Percentiles rank a stretch among this genome's conserved stretches.
Evolutionary conservation across 495 filamentous ascomycete genomes (phyloP).

Genomic region (Hyaloscypha variabilis): DNA sequence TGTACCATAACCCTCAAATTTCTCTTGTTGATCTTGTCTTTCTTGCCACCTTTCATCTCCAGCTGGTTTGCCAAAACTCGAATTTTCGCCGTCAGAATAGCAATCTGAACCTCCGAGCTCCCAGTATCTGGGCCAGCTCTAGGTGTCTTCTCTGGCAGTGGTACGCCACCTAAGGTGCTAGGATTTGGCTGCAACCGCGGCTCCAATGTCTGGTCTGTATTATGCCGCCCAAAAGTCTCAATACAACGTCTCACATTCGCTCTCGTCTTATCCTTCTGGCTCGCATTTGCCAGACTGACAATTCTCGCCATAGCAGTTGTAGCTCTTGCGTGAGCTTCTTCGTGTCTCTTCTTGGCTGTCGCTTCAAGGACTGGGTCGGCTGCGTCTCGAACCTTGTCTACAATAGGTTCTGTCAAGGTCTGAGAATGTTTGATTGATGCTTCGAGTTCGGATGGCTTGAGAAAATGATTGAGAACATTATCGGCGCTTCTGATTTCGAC

Average conservation of each 20-base stretch:
- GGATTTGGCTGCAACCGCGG: conserved; percentile 44
- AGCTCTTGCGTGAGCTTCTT: conserved; percentile 53
- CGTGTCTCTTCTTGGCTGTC: conserved; percentile 38
- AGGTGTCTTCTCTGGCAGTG: conserved; percentile 53
- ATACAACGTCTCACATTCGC: conserved; percentile 84
- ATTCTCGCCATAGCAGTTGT: conserved; percentile 75
- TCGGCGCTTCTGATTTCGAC: conserved; percentile 35
- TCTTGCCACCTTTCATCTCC: conserved; percentile 53
- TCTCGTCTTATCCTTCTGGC: conserved; percentile 71
- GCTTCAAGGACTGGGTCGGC: conserved; percentile 51
- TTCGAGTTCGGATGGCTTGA: conserved; percentile 66
- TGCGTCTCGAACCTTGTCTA: conserved; percentile 36
- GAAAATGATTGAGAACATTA: conserved; percentile 68
- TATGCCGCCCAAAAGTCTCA: conserved; percentile 85
- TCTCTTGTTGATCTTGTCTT: conserved; percentile 92
- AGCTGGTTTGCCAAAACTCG: conserved; percentile 69
- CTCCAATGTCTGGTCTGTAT: conserved; percentile 72
- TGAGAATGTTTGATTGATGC: conserved; percentile 64
- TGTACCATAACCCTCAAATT: conserved; percentile 86
- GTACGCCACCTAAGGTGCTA: conserved; percentile 23
- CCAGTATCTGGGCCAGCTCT: conserved; percentile 90
- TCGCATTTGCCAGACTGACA: conserved; percentile 71
- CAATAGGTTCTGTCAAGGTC: conserved; percentile 59
- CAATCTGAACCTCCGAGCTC: conserved; percentile 92
- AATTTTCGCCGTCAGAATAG: conserved; percentile 96